phyloP scores from a whole-genome alignment of 495 filamentous ascomycete species.

The Tuber microsphaerosporum region DNA sequence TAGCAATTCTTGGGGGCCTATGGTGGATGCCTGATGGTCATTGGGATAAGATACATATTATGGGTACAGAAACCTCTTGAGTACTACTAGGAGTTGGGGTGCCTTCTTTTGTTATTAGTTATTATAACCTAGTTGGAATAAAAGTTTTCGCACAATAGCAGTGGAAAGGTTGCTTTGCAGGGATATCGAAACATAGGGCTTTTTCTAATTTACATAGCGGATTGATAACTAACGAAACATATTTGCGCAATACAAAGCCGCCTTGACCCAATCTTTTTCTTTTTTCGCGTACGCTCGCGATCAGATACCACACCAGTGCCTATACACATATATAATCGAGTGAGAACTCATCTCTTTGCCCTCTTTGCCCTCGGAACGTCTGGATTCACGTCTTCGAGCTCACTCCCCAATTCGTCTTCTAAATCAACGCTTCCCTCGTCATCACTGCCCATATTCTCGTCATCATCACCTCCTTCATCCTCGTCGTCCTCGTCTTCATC shows the following conservation, averaged over 20 bases:
- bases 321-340: not conserved
- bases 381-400: conserved; percentile 41
- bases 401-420: conserved; percentile 39
- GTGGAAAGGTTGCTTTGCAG: conserved; percentile 2
- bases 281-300: conserved; percentile 11
- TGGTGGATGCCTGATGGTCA: too few relatives aligned
- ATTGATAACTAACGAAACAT: conserved; percentile 1
- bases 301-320: conserved; percentile 5
- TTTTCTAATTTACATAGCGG: not conserved
- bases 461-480: conserved; percentile 49
- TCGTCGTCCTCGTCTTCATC: conserved; percentile 47
- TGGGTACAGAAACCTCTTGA: too few relatives aligned
- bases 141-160: too few relatives aligned
- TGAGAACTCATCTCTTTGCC: conserved; percentile 20
- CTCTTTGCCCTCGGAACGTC: conserved; percentile 36
- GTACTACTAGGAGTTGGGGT: too few relatives aligned
- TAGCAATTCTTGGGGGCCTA: too few relatives aligned
- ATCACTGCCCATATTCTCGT: conserved; percentile 45
- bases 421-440: conserved; percentile 41
- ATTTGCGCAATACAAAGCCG: not conserved
- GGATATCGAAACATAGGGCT: conserved; percentile 6
- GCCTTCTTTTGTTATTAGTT: too few relatives aligned
- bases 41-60: too few relatives aligned
- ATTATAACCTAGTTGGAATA: too few relatives aligned
- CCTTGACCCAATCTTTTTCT: not conserved